Evolutionary conservation across 805 yeast genomes (phyloP).

Genomic region (Yarrowia sp.): DNA sequence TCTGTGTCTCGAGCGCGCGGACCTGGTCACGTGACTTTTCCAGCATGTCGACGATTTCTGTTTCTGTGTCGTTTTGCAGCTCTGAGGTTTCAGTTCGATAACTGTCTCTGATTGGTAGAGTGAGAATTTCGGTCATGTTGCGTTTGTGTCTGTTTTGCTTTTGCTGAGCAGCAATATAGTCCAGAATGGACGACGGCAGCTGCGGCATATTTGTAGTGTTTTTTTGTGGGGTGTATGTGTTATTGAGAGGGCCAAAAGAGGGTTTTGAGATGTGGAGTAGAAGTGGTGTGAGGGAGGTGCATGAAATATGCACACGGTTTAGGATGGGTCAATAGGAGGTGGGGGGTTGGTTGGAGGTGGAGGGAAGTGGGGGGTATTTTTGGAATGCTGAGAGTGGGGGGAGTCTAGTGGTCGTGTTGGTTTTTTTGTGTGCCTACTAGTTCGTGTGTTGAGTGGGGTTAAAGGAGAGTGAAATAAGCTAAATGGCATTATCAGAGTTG

Average conservation of each 20-base stretch:
- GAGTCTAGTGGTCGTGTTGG: too few species aligned
- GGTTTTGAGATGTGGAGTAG: neutral
- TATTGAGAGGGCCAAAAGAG: slow-evolving; percentile 8
- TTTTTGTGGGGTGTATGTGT: neutral
- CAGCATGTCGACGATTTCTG: neutral
- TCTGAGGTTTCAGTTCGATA: slow-evolving; percentile 5
- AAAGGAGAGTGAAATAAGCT: neutral
- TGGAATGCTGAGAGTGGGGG: neutral
- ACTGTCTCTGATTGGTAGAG: slow-evolving; percentile 14
- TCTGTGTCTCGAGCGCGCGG: slow-evolving; percentile 18
- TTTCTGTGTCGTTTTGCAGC: slow-evolving; percentile 36
- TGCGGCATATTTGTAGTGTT: neutral
- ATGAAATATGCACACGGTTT: neutral
- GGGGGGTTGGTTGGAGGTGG: neutral
- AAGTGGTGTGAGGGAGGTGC: neutral
- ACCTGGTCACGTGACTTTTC: slow-evolving; percentile 1
- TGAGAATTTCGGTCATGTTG: neutral
- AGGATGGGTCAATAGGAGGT: neutral
- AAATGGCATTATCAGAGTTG: neutral
- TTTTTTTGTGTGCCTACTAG: neutral
- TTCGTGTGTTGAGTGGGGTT: neutral
- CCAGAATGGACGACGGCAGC: slow-evolving; percentile 23
- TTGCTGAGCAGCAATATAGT: slow-evolving; percentile 16
- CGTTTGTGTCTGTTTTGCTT: neutral
- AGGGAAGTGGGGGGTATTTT: neutral